Base-by-base conservation (phyloP, 768 basidiomycete species). In the Epithele typhae region DNA sequence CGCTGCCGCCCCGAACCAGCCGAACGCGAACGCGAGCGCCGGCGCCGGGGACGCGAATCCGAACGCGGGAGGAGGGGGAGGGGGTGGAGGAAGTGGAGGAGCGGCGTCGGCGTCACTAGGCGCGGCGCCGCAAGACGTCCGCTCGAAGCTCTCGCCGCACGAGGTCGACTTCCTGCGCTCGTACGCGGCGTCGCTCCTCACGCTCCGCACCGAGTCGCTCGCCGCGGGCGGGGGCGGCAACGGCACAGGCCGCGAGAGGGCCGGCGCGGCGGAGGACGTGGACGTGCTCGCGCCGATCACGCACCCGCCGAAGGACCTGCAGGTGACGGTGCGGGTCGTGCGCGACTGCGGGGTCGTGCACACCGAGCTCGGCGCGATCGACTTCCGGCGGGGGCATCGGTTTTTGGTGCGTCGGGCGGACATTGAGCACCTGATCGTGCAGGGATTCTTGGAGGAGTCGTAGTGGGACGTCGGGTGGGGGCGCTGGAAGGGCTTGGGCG, bases 351-450 rank as follows among this genome's bases (percentile, higher is more conserved):
- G 96, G 3, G 80, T 85, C 42, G 90, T 99, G 17, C 86, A 92
- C 64, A 92, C 94, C 1, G 92, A 96, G 66, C 70, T 86, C 46
- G 96, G 96, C 8, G 84, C 78, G 46, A 84, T 99, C 48, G 87
- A 94, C 64, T 93, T 98, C 61, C 77, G 79, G 60, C 88, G 84
- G 64, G 95, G 93, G 0, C 86, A 92, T 65, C 70, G 95, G 52
- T 95, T 90, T 58, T 83, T 93, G 75, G 84, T 97, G 42, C 74
- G 89, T 30, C 72, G 91, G 55, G 79, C 87, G 6, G 92, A 94
- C 62, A 84, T 99, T 51, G 96, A 99, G 63, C 86, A 94, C 63
- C 74, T 98, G 56, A 91, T 98, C 56, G 83, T 94, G 1, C 89
- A 93, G 60, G 94, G 94, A 4, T 95, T 86, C 64, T 69, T 99